A percentile compares a stretch with the other conserved stretches of the same genome.
Conservation (phyloP, 495 filamentous ascomycete species). For the Pyrenopolyporus hunteri region DNA sequence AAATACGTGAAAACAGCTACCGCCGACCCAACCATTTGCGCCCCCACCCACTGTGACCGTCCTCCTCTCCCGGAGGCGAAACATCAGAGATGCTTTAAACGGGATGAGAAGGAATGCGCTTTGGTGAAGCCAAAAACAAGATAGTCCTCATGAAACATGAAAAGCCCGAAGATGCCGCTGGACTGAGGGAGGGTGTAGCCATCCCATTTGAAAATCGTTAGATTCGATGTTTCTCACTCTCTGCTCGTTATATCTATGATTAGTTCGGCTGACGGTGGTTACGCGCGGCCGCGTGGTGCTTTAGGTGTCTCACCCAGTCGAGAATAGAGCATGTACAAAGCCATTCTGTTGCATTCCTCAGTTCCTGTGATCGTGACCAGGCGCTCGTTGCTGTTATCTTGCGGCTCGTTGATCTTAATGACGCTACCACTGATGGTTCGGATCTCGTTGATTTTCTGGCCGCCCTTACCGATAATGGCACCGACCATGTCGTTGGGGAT, state of each 20-base stretch:
- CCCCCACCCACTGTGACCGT: conserved; percentile 23
- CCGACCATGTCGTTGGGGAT: conserved; percentile 99
- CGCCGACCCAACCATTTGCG: conserved; percentile 18
- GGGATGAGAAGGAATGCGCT: conserved; percentile 21
- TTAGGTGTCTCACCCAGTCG: conserved; percentile 78
- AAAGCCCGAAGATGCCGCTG: neutral
- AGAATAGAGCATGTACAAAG: conserved; percentile 97
- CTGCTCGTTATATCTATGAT: conserved; percentile 37
- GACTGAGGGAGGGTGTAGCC: neutral
- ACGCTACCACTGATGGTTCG: conserved; percentile 95
- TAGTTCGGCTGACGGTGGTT: conserved; percentile 10
- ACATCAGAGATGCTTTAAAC: conserved; percentile 11
- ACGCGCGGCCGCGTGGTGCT: conserved; percentile 18
- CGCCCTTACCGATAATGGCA: conserved; percentile 98
- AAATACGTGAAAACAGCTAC: conserved; percentile 8
- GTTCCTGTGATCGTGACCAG: conserved; percentile 97
- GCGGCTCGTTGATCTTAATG: conserved; percentile 99
- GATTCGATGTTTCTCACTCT: conserved; percentile 55
- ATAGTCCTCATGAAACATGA: neutral
- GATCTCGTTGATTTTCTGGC: conserved; percentile 99
- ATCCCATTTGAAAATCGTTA: conserved; percentile 28
- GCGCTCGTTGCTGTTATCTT: conserved; percentile 98
- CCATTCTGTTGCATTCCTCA: conserved; percentile 98
- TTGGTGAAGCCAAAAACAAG: conserved; percentile 6
- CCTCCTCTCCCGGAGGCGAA: conserved; percentile 5